Conservation (phyloP, 768 basidiomycete species). For the Tubosaeta brunneosetosa region DNA sequence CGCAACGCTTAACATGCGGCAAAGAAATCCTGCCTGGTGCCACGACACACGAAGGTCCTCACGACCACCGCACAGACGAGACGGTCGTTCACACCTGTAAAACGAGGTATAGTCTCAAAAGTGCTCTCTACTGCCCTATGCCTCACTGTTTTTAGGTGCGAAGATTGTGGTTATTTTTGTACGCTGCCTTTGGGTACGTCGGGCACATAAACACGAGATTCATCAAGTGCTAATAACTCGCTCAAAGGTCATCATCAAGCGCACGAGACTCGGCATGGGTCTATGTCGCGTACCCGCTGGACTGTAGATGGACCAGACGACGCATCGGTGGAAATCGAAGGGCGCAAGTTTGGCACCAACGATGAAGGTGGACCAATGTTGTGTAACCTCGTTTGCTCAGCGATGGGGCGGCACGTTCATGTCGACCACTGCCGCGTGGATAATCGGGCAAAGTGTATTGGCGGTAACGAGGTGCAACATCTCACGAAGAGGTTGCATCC, state of each 20-base stretch:
- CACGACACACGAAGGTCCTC: constrained; percentile 42
- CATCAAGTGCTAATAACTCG: constrained; percentile 12
- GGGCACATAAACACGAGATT: constrained; percentile 34
- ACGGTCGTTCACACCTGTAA: constrained; percentile 54
- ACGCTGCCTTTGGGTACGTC: constrained; percentile 48
- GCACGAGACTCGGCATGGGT: constrained; percentile 39
- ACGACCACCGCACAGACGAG: constrained; percentile 44
- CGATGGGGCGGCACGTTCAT: constrained; percentile 25
- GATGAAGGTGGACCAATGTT: constrained; percentile 62
- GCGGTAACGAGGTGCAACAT: constrained; percentile 44
- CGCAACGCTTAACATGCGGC: constrained; percentile 47
- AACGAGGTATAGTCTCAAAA: constrained; percentile 33
- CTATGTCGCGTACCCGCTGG: constrained; percentile 58
- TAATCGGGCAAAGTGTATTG: constrained; percentile 33
- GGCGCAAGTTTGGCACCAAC: constrained; percentile 47
- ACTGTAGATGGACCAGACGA: constrained; percentile 50
- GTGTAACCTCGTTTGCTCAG: constrained; percentile 11
- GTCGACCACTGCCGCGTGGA: constrained; percentile 51
- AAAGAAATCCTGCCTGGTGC: constrained; percentile 42
- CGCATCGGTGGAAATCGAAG: constrained; percentile 47
- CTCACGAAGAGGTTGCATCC: constrained; percentile 41
- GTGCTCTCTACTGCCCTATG: no score
- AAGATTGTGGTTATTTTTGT: constrained; percentile 55
- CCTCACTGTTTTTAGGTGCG: constrained; percentile 36
- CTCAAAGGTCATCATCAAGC: no score